phyloP scores from a whole-genome alignment of 2,329 filamentous ascomycete species.

The Cadophora luteo-olivacea region DNA sequence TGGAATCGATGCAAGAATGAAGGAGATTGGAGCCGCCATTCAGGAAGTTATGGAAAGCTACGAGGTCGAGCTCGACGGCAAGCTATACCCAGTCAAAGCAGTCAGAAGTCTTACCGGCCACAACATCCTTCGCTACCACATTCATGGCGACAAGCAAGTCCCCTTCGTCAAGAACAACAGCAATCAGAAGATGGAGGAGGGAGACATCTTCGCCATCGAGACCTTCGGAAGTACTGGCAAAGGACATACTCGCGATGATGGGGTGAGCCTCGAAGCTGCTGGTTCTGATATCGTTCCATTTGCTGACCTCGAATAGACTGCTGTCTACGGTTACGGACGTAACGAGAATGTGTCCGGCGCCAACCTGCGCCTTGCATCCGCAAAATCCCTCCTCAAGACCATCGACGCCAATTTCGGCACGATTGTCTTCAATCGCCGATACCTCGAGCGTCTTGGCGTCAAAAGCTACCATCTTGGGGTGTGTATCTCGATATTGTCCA shows the following conservation, averaged over 20 bases:
- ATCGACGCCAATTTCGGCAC: conserved; percentile 69
- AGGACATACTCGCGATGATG: conserved; percentile 55
- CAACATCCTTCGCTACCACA: conserved; percentile 59
- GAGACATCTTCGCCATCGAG: conserved; percentile 64
- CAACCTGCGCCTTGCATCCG: conserved; percentile 55
- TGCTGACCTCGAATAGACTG: conserved; percentile 46
- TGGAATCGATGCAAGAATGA: conserved; percentile 61
- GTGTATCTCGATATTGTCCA: conserved; percentile 37
- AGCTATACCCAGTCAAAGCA: conserved; percentile 57
- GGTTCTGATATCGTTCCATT: not conserved
- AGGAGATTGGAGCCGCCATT: conserved; percentile 59
- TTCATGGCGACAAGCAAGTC: conserved; percentile 62
- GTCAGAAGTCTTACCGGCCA: conserved; percentile 60
- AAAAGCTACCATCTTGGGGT: conserved; percentile 65
- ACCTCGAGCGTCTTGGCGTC: conserved; percentile 67
- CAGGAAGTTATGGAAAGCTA: conserved; percentile 68
- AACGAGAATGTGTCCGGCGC: conserved; percentile 47
- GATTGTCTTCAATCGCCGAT: conserved; percentile 65
- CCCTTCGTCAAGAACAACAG: conserved; percentile 59
- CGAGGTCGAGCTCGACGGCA: conserved; percentile 59
- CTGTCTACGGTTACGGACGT: conserved; percentile 59
- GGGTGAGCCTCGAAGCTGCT: conserved; percentile 37
- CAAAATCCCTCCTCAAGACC: conserved; percentile 61
- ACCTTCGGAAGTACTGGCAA: conserved; percentile 62
- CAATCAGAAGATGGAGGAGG: conserved; percentile 62